Evolutionary conservation across 345 rosid genomes (phyloP), one percentile per base, ranked within the genome.

Genomic region (Populus nigra): DNA sequence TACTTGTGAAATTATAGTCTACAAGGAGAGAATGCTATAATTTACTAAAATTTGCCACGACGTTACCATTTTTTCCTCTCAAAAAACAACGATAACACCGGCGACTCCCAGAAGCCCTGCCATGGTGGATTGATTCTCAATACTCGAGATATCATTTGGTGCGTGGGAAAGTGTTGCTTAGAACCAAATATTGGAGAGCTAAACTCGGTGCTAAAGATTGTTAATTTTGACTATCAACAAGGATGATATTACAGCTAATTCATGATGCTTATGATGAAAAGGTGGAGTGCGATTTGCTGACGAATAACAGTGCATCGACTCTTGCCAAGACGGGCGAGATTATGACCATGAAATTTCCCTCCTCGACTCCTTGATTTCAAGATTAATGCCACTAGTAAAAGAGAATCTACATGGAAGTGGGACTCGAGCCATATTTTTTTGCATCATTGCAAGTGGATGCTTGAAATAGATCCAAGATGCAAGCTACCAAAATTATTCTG

Each of bases 391-490:
- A 9, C 29, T 10, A 5, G 29, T 59, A n/a, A 23, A 11, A 10
- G 16, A 59, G 29, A 59, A 23, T 59, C n/a, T 23, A 59, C 29
- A 11, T 9, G 23, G 15, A 9, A 59, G 65, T 59, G 29, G 65
- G 65, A 10, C 1, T 23, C 20, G 59, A 53, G 23, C 59, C 59
- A 6, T 20, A 20, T n/a, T 59, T 23, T 59, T 10, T 43, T 10
- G 0, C 13, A 43, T 43, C 47, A 11, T 43, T 59, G 65, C 65
- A 4, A 4, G 55, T 20, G 5, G 75, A 62, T 69, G 53, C 6
- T 3, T 35, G 13, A 38, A 50, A 39, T 33, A 66, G 53, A 67
- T 79, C 77, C 77, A 73, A 73, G 29, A 13, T 29, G 74, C 73
- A 65, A 78, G 9, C 67, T 22, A 22, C 68, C 81, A 73, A 73